Conservation (phyloP, 495 filamentous ascomycete genomes). For the Aspergillus panamensis region DNA sequence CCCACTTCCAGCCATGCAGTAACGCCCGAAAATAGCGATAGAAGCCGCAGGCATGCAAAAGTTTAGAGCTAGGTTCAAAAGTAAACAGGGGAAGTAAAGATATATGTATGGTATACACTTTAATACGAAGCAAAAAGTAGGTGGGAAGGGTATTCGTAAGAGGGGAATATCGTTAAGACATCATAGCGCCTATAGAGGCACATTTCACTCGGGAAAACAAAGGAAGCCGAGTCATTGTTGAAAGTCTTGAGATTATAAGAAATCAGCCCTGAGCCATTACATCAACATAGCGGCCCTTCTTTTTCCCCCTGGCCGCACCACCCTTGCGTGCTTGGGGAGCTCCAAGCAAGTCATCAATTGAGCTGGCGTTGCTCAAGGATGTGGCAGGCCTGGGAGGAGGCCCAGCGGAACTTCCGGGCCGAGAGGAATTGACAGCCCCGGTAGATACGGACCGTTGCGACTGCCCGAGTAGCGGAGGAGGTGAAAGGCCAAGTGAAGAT, state of each 20-base stretch:
- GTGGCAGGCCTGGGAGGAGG: conserved; percentile 54
- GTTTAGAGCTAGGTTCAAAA: conserved; percentile 12
- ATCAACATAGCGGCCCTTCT: conserved; percentile 87
- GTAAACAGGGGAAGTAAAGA: not conserved
- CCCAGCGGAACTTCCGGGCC: conserved; percentile 27
- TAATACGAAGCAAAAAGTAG: conserved; percentile 15
- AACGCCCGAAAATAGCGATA: conserved; percentile 13
- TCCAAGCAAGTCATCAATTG: conserved; percentile 80
- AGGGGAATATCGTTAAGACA: conserved; percentile 8
- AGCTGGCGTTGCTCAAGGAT: conserved; percentile 72
- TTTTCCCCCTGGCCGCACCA: conserved; percentile 62
- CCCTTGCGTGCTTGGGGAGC: conserved; percentile 66
- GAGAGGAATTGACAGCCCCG: conserved; percentile 33
- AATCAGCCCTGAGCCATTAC: conserved; percentile 63
- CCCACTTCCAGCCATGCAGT: conserved; percentile 5
- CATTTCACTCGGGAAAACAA: conserved; percentile 10
- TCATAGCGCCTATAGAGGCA: not conserved
- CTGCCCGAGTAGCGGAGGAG: conserved; percentile 25
- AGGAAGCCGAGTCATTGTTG: conserved; percentile 23
- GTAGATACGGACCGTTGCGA: conserved; percentile 40
- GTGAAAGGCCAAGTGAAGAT: conserved; percentile 32
- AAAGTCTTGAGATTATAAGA: not conserved
- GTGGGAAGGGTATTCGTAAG: not conserved
- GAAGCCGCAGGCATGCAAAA: conserved; percentile 21
- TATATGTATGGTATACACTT: conserved; percentile 15